Percentiles rank a stretch among this genome's conserved stretches.
These are phyloP conservation scores for Perkinsus chesapeaki DNA, from an alignment of 169 alveolate genomes.

Conservation along the genomic window DNA sequence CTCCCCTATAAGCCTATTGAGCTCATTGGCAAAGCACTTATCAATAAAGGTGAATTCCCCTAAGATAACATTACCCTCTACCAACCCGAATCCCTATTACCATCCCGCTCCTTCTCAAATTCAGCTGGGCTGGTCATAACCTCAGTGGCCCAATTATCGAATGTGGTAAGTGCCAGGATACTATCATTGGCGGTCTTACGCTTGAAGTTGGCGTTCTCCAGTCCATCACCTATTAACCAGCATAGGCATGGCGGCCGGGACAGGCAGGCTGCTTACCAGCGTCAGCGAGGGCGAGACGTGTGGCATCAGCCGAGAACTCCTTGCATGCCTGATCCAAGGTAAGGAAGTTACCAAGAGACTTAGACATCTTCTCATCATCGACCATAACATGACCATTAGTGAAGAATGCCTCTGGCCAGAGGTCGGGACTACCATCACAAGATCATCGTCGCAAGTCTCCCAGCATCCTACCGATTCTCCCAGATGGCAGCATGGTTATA, in stretches of 20 bases:
- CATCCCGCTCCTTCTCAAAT: neutral
- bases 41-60: conserved; percentile 42
- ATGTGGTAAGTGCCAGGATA: conserved; percentile 61
- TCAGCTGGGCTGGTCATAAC: conserved; percentile 19
- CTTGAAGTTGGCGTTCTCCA: conserved; percentile 40
- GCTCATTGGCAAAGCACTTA: conserved; percentile 64
- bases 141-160: conserved; percentile 64
- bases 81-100: neutral
- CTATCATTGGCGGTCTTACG: conserved; percentile 65
- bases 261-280: conserved; percentile 74
- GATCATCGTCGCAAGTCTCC: neutral
- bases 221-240: conserved; percentile 12
- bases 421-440: conserved; percentile 17
- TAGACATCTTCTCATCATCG: conserved; percentile 94
- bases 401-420: conserved; percentile 84
- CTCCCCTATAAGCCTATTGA: conserved; percentile 50
- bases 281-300: conserved; percentile 95
- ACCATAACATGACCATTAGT: conserved; percentile 95
- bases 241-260: neutral
- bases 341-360: conserved; percentile 91
- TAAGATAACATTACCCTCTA: neutral
- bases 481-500: conserved; percentile 99
- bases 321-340: conserved; percentile 83
- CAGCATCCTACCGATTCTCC: conserved; percentile 55
- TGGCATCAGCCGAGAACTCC: conserved; percentile 91